These are phyloP conservation scores for Albugo laibachii DNA, from an alignment of 352 stramenopile species.

Conservation along the genomic window DNA sequence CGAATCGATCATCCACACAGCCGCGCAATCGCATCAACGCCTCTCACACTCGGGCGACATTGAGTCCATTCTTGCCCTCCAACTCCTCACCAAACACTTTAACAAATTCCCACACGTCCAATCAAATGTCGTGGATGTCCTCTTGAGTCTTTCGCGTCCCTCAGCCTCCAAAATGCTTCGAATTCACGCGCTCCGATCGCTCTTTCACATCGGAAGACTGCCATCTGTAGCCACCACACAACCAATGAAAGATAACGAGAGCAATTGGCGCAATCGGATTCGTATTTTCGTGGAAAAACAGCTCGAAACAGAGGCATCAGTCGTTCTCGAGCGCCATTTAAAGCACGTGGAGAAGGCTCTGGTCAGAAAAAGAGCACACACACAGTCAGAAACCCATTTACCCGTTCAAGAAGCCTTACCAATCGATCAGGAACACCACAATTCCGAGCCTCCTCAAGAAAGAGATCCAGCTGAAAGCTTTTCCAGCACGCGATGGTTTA, in stretches of 20 bases:
- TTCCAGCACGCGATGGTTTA: no score
- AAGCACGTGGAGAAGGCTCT: slow-evolving; percentile 22
- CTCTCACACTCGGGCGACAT: slow-evolving; percentile 13
- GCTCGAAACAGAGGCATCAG: slow-evolving; percentile 24
- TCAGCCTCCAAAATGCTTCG: slow-evolving; percentile 32
- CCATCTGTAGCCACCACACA: no score
- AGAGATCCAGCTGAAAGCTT: no score
- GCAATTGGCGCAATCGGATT: slow-evolving; percentile 12
- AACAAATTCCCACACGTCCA: slow-evolving; percentile 59
- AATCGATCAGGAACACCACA: no score
- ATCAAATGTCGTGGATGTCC: slow-evolving; percentile 41
- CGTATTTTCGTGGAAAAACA: slow-evolving; percentile 13
- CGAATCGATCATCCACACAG: slow-evolving; percentile 40
- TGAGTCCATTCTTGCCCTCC: slow-evolving; percentile 43
- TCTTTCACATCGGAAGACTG: slow-evolving; percentile 43
- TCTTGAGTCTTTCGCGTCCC: slow-evolving; percentile 23
- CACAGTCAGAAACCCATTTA: no score
- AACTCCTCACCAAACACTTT: slow-evolving; percentile 62
- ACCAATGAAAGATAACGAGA: no score
- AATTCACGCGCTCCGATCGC: slow-evolving; percentile 50
- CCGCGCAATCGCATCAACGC: slow-evolving; percentile 9
- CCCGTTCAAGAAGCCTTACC: no score
- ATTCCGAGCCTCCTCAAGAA: no score
- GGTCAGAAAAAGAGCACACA: no score
- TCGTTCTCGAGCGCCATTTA: slow-evolving; percentile 38